Conservation (phyloP, 345 rosid species). For the Ceriops zippeliana region DNA sequence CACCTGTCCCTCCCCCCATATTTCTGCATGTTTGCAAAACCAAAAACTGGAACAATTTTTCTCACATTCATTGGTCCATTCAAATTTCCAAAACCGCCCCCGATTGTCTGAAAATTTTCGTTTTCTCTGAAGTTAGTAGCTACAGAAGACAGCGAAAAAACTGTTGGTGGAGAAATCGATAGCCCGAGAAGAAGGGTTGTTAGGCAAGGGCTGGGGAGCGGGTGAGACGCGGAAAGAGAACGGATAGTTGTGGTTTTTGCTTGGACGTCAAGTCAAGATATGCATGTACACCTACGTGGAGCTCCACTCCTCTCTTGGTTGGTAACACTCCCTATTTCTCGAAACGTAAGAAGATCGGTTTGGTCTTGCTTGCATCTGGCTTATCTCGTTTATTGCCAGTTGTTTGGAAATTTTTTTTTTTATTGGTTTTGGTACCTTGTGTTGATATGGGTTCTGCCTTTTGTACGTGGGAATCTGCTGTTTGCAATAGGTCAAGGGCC, state of each 20-base stretch:
- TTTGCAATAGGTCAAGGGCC: too few species aligned
- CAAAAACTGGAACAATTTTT: too few species aligned
- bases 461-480: too few species aligned
- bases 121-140: not conserved
- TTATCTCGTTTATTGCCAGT: not conserved
- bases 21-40: too few species aligned
- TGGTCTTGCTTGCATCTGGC: not conserved
- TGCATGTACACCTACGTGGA: slow-evolving; percentile 56
- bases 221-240: slow-evolving; percentile 54
- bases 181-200: not conserved
- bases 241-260: slow-evolving; percentile 73
- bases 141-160: not conserved
- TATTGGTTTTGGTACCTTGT: not conserved
- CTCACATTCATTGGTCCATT: too few species aligned
- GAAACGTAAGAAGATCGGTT: slow-evolving; percentile 46
- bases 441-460: too few species aligned
- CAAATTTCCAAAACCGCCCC: not conserved
- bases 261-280: slow-evolving; percentile 86
- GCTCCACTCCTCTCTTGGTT: slow-evolving; percentile 65
- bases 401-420: not conserved
- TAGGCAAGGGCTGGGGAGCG: slow-evolving; percentile 24
- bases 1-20: too few species aligned
- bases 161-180: too few species aligned
- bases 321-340: slow-evolving; percentile 87
- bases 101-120: not conserved